Evolutionary conservation across 169 alveolate genomes (phyloP), one percentile per base, ranked within the genome.

Genomic region (Plasmodium billcollinsi): DNA sequence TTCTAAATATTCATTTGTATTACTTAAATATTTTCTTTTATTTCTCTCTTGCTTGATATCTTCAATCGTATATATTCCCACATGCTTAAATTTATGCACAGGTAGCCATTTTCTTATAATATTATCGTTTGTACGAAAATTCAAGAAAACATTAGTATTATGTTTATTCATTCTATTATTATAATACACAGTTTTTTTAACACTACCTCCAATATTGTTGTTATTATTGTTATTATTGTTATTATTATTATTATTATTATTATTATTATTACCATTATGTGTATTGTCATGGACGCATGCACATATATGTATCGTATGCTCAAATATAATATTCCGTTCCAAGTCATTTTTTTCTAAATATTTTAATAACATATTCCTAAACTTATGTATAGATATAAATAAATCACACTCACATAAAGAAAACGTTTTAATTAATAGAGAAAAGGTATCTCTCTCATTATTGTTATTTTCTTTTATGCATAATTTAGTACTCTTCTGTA

Each of bases 101-200:
- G 92, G 92, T 8, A 72, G 20, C 92, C 92, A 86, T 15, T 86
- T 86, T 67, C 92, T 47, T 61, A 86, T 86, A 39, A 86, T 72
- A 86, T 70, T 86, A 47, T 71, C 67, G 26, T 73, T 86, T 2
- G 92, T 61, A 15, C 50, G 67, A 20, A 73, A 86, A 54, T 86
- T 70, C 8, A 86, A 29, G 29, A 86, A 86, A 18, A 86, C 61
- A n/a, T 71, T 72, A n/a, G 92, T 61, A 39, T 59, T 62, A 72
- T 24, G 63, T 21, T 67, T 61, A n/a, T 61, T 72, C 6, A 86
- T 20, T 20, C 47, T 21, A 15, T 56, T 47, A 50, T 62, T 59
- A 39, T 39, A 39, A 39, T 39, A 39, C 2, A 7, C 47, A 39
- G 5, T 39, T 39, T 39, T 39, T 39, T 39, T 39, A 39, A 39